Evolutionary conservation across 805 yeast genomes (phyloP), one percentile per base, ranked within the genome.

Genomic region (Pichia manshurica): DNA sequence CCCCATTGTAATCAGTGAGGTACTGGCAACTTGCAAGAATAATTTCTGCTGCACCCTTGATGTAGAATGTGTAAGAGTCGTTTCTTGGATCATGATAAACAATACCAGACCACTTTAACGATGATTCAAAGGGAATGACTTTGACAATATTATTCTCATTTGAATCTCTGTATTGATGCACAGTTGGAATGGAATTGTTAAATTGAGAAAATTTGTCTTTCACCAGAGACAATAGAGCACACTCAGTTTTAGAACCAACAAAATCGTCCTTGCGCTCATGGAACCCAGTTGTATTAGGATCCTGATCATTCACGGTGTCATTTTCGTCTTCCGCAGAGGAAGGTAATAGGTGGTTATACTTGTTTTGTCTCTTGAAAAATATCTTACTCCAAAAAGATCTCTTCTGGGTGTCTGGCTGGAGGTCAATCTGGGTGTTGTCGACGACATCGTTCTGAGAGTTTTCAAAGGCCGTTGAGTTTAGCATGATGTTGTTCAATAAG

Each of bases 1-100:
- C 37, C 17, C 51, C 48, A 38, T 48, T 34, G 8, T 44, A 17
- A 10, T 35, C 20, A 8, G 32, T 25, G 4, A 43, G 21, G 31
- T 20, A 71, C 1, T 77, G 66, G 62, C 95, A 84, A 56, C 75
- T 70, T 20, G 73, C 71, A 53, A 85, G 73, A 13, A 93, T 75
- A 51, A 93, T 77, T 67, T 93, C 99, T 1, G 97, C 90, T 1
- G 99, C 99, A 53, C 99, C 99, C 69, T 93, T 93, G 49, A 87
- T 70, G 53, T 77, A 82, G 46, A 88, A 69, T 48, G 93, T 74
- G 62, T 66, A 83, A 1, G 71, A 57, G 16, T 69, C 71, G 9
- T 73, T 72, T 13, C 68, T 64, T 21, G 21, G 5, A 45, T 73
- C 72, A 40, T 56, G 56, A 44, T 83, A 73, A 5, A 89, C 82